Evolutionary conservation across 148 eudicot species (phyloP).

Genomic region (Chenopodium suecicum): DNA sequence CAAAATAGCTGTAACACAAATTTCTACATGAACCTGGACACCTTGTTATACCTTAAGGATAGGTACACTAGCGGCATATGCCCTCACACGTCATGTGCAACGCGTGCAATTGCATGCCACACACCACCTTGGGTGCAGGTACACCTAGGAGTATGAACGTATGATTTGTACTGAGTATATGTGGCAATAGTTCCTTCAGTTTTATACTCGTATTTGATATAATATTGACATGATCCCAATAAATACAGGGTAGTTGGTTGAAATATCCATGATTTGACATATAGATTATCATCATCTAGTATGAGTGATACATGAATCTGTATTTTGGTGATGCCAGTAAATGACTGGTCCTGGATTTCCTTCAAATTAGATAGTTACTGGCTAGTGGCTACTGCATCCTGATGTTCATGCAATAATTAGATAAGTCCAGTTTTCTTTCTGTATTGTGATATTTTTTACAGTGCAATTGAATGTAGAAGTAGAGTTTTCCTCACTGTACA

Average conservation of each 20-base stretch:
- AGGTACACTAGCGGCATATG: background rate
- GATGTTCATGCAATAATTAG: background rate
- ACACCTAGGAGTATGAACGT: background rate
- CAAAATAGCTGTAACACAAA: background rate
- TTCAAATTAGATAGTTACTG: background rate
- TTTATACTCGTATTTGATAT: background rate
- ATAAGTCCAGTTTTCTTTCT: background rate
- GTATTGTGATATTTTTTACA: no score
- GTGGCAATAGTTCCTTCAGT: no score
- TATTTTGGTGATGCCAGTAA: background rate
- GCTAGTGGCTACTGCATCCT: background rate
- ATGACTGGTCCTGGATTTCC: background rate
- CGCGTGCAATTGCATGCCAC: background rate
- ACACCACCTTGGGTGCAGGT: background rate
- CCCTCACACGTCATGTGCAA: background rate
- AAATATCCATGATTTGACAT: background rate
- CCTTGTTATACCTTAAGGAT: background rate
- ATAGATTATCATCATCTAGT: background rate
- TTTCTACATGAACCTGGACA: background rate
- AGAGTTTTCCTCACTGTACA: no score
- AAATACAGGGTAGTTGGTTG: background rate
- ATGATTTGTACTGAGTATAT: no score
- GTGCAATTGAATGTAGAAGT: no score
- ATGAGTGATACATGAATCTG: background rate
- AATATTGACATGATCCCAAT: background rate